Percentiles rank a stretch among this genome's conserved stretches.
Evolutionary conservation across 2,329 filamentous ascomycete genomes (phyloP).

Genomic region (Dactylellina cionopaga): DNA sequence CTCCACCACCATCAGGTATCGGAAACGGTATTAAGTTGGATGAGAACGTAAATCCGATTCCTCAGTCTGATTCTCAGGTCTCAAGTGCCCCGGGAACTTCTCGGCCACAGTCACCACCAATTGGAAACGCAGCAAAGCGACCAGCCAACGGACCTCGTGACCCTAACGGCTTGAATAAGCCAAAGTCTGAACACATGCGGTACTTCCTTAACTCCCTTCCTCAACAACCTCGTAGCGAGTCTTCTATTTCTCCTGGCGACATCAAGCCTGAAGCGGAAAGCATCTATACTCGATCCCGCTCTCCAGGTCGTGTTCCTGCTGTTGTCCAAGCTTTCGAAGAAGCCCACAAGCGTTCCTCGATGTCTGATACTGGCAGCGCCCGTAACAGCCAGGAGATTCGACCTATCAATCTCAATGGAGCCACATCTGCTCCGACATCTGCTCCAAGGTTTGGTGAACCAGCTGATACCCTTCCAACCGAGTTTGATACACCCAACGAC

Average conservation of each 20-base stretch:
- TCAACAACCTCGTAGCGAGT: neutral
- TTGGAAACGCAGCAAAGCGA: neutral
- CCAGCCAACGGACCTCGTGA: neutral
- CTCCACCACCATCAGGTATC: conserved; percentile 5
- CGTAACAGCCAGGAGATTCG: conserved; percentile 4
- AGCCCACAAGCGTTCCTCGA: conserved; percentile 14
- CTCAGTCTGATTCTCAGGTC: neutral
- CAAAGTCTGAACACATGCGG: conserved; percentile 29
- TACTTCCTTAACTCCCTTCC: conserved; percentile 22
- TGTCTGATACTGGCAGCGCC: neutral
- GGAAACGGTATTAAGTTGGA: conserved; percentile 15
- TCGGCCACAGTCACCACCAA: neutral
- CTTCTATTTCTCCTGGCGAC: neutral
- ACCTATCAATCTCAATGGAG: neutral
- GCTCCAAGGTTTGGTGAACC: neutral
- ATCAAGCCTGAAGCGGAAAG: neutral
- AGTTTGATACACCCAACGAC: neutral
- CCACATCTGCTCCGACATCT: neutral
- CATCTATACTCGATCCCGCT: neutral
- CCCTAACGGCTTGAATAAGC: conserved; percentile 5
- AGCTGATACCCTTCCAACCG: neutral
- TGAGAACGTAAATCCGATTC: neutral
- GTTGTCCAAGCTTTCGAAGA: conserved; percentile 26
- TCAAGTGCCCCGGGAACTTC: neutral
- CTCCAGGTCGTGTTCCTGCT: conserved; percentile 27